Percentiles rank a stretch among this genome's conserved stretches.
These are phyloP conservation scores for Calonectria leucothoes DNA, from an alignment of 2,329 filamentous ascomycete genomes.

Conservation along the genomic window DNA sequence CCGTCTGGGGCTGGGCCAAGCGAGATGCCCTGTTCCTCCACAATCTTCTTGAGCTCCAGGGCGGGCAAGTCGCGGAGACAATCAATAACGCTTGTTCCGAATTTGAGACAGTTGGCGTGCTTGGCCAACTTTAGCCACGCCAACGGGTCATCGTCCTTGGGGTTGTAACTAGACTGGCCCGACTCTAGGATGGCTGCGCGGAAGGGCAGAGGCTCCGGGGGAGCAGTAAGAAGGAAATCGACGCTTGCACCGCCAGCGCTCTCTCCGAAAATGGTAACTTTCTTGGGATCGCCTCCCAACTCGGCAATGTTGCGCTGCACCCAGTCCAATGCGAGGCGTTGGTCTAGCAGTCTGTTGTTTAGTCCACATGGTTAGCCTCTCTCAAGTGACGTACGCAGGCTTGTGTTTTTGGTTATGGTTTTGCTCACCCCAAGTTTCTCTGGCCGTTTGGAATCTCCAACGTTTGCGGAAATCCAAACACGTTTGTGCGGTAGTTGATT, in stretches of 20 bases:
- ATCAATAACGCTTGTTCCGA: constrained; percentile 11
- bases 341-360: constrained; percentile 43
- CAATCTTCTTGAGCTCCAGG: constrained; percentile 22
- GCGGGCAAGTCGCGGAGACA: constrained; percentile 41
- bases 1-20: constrained; percentile 38
- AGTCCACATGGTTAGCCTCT: background rate
- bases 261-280: constrained; percentile 65
- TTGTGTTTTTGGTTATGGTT: accelerated
- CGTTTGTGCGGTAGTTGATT: constrained; percentile 57
- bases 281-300: constrained; percentile 59
- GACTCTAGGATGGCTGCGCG: constrained; percentile 44
- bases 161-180: constrained; percentile 20
- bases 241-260: constrained; percentile 69
- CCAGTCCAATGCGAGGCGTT: constrained; percentile 62
- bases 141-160: background rate
- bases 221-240: constrained; percentile 39
- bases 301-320: constrained; percentile 60
- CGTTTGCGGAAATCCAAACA: constrained; percentile 55
- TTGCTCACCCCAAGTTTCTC: constrained; percentile 39
- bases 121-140: constrained; percentile 30
- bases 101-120: constrained; percentile 19
- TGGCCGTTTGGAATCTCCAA: constrained; percentile 31
- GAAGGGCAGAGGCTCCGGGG: constrained; percentile 43
- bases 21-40: constrained; percentile 29
- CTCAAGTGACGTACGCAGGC: too few species aligned